These are phyloP conservation scores for Kalmanozyma brasiliensis DNA, from an alignment of 1,284 basidiomycete species.

Conservation along the genomic window DNA sequence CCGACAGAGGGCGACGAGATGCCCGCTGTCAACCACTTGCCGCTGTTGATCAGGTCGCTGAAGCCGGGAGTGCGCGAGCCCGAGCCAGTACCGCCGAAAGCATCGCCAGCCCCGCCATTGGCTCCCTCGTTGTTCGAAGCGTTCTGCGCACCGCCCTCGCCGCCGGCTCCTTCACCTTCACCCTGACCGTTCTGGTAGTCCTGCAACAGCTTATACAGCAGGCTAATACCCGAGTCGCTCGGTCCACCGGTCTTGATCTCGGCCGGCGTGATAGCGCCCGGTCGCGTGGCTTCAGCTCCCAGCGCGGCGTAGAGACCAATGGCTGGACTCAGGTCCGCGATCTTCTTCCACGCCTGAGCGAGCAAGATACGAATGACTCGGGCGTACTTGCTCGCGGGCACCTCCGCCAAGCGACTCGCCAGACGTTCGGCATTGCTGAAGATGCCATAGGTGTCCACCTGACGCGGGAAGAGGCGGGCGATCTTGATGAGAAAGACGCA, in stretches of 20 bases:
- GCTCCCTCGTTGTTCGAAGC: not conserved
- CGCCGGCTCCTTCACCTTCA: conserved; percentile 5
- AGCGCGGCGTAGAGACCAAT: conserved; percentile 48
- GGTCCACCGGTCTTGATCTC: conserved; percentile 50
- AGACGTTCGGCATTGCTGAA: conserved; percentile 83
- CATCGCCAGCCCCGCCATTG: too few species aligned
- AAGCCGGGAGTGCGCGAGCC: conserved; percentile 29
- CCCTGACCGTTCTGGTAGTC: conserved; percentile 41
- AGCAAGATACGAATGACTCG: conserved; percentile 43
- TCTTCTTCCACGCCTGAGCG: conserved; percentile 52
- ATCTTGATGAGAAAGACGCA: conserved; percentile 91
- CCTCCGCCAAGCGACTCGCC: conserved; percentile 81
- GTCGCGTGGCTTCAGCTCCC: conserved; percentile 41
- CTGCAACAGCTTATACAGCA: conserved; percentile 48
- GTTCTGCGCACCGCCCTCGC: conserved; percentile 1
- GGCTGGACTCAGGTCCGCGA: conserved; percentile 46
- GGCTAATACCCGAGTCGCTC: conserved; percentile 43
- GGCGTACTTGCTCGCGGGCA: conserved; percentile 73
- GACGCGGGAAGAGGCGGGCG: conserved; percentile 83
- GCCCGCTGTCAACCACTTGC: conserved; percentile 36
- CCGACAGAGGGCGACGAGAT: conserved; percentile 21
- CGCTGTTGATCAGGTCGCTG: conserved; percentile 17
- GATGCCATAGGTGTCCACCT: conserved; percentile 80
- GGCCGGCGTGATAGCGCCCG: conserved; percentile 47
- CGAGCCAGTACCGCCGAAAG: conserved; percentile 1